phyloP scores from a whole-genome alignment of 257 asterid species.

The Leptodermis oblonga region DNA sequence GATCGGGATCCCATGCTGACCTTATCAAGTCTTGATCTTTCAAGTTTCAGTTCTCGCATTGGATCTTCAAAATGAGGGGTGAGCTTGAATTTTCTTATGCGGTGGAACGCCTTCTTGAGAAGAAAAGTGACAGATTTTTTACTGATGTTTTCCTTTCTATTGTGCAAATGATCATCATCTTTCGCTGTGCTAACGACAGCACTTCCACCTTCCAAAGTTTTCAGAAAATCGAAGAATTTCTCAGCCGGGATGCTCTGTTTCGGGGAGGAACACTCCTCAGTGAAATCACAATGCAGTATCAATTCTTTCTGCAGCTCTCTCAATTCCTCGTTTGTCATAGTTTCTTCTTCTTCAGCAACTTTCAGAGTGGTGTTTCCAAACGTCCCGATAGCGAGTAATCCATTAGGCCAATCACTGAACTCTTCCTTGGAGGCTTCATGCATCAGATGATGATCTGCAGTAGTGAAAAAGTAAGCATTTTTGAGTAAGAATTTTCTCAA shows the following conservation, averaged over 20 bases:
- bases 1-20: constrained; percentile 29
- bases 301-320: constrained; percentile 36
- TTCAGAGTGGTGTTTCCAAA: constrained; percentile 48
- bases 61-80: constrained; percentile 40
- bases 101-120: constrained; percentile 51
- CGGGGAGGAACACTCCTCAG: constrained; percentile 31
- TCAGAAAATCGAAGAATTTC: constrained; percentile 32
- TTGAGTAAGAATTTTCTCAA: not conserved
- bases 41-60: constrained; percentile 39
- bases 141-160: constrained; percentile 30
- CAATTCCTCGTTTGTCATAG: constrained; percentile 26
- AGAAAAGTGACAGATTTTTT: constrained; percentile 51
- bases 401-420: constrained; percentile 71
- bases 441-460: constrained; percentile 5
- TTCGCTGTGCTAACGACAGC: constrained; percentile 26
- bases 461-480: not conserved
- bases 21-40: constrained; percentile 66
- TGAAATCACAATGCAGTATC: constrained; percentile 13
- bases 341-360: constrained; percentile 20
- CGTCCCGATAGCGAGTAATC: constrained; percentile 75
- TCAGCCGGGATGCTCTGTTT: constrained; percentile 24
- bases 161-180: constrained; percentile 28
- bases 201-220: constrained; percentile 19
- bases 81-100: constrained; percentile 37
- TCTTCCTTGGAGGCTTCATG: constrained; percentile 51